phyloP scores from a whole-genome alignment of 805 yeast genomes.

The Tetrapisispora fleetii region DNA sequence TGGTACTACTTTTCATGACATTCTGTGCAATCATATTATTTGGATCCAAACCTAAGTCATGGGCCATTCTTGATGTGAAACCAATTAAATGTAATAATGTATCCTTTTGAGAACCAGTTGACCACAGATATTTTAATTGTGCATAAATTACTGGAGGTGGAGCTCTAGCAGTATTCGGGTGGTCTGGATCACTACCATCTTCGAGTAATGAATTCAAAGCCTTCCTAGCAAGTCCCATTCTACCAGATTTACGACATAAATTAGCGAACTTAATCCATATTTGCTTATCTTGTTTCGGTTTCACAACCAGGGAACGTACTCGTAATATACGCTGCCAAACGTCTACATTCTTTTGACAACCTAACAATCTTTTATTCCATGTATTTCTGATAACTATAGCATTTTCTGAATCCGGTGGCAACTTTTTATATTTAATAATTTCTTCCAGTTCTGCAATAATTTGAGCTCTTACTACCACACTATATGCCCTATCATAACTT shows the following conservation, averaged over 20 bases:
- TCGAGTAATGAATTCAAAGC: slow-evolving; percentile 73
- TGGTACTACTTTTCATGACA: slow-evolving; percentile 47
- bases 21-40: slow-evolving; percentile 83
- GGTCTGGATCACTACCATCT: slow-evolving; percentile 49
- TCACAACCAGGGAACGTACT: slow-evolving; percentile 84
- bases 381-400: slow-evolving; percentile 74
- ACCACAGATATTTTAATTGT: slow-evolving; percentile 94
- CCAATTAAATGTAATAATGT: slow-evolving; percentile 80
- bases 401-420: slow-evolving; percentile 76
- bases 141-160: slow-evolving; percentile 98
- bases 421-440: slow-evolving; percentile 75
- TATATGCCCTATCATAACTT: slow-evolving; percentile 92
- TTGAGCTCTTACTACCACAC: slow-evolving; percentile 92
- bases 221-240: slow-evolving; percentile 86
- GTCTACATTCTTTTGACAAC: slow-evolving; percentile 94
- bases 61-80: slow-evolving; percentile 84
- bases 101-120: slow-evolving; percentile 77
- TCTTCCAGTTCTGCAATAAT: slow-evolving; percentile 96
- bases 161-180: slow-evolving; percentile 58
- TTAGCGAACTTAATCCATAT: slow-evolving; percentile 98
- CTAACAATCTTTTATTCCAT: slow-evolving; percentile 86
- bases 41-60: slow-evolving; percentile 77
- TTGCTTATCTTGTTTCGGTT: slow-evolving; percentile 93
- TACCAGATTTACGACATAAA: slow-evolving; percentile 85
- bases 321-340: slow-evolving; percentile 97